Base-by-base conservation (phyloP, 2,329 filamentous ascomycete genomes). In the Penicillium oxalicum region DNA sequence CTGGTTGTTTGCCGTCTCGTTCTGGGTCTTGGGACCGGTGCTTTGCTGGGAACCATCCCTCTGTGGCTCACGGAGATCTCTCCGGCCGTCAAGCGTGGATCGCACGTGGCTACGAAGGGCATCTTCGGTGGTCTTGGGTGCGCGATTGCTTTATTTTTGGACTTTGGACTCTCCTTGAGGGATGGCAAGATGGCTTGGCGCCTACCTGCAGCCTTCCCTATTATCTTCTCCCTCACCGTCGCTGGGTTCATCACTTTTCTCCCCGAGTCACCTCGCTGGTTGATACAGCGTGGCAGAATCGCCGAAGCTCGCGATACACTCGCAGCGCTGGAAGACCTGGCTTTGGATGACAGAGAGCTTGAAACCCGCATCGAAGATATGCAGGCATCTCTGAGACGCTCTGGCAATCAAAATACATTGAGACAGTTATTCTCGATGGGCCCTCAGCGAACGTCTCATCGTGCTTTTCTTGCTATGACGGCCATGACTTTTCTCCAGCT, bases 61-160 rank as follows among this genome's bases (percentile, higher is more conserved):
- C 53, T 59, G 5, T 60, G 57, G 57, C 53, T 52, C 24, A 56
- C 57, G 6, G 57, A 60, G 18, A 58, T 57, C 25, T 56, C 57
- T 0, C 53, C 56, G 18, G 50, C 56, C 8, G 42, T 49, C 1
- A 57, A 54, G 12, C 57, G 57, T 26, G 57, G 57, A 9, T 48
- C 55, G 4, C 57, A 60, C 29, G 57, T 60, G 37, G 57, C 40
- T 28, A 55, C 54, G 28, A 59, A 59, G 36, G 57, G 57, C 0
- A 38, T 57, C 9, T 60, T 60, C 29, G 54, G 45, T 12, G 55
- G 57, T 3, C 13, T 57, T 26, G 57, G 57, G 25, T 57, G 52
- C 47, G 53, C 56, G 1, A 41, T 52, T 9, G 53, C 51, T 4
- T 44, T 60, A 3, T 60, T 60, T 11, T 43, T 60, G 2, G 57